Percentiles rank a stretch among this genome's conserved stretches.
Evolutionary conservation across 2,329 filamentous ascomycete species (phyloP).

Genomic region (Elsinoe ampelina): DNA sequence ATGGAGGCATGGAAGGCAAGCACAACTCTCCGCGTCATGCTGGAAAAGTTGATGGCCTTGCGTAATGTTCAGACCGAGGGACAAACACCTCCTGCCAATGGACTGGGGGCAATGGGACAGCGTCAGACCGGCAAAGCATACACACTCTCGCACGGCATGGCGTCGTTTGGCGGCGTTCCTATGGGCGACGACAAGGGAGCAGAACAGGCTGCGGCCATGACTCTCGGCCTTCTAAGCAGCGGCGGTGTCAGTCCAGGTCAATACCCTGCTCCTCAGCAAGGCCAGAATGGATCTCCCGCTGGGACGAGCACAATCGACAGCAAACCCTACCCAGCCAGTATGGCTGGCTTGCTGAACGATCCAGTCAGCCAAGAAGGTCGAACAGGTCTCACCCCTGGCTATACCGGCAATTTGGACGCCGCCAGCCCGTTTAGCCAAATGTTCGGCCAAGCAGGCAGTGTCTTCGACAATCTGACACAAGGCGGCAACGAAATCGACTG

Average conservation of each 20-base stretch:
- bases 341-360: constrained; percentile 28
- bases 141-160: not conserved
- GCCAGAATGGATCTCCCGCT: constrained; percentile 23
- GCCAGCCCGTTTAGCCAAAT: constrained; percentile 27
- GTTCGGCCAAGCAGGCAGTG: constrained; percentile 24
- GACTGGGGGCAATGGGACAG: constrained; percentile 1
- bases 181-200: constrained; percentile 42
- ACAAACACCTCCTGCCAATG: not conserved
- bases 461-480: constrained; percentile 50
- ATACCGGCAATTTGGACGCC: constrained; percentile 26
- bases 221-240: constrained; percentile 57
- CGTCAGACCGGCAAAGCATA: not conserved
- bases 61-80: constrained; percentile 20
- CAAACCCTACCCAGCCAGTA: constrained; percentile 24
- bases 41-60: constrained; percentile 61
- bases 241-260: constrained; percentile 48
- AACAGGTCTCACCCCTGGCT: constrained; percentile 28
- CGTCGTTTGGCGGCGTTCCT: constrained; percentile 25
- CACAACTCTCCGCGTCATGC: constrained; percentile 70
- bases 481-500: constrained; percentile 42
- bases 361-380: constrained; percentile 21
- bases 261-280: constrained; percentile 15
- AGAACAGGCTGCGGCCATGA: constrained; percentile 59
- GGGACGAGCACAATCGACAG: constrained; percentile 13
- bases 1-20: constrained; percentile 87